Evolutionary conservation across 164 flowering plant species (phyloP).

Genomic region (Magnolia officinalis): DNA sequence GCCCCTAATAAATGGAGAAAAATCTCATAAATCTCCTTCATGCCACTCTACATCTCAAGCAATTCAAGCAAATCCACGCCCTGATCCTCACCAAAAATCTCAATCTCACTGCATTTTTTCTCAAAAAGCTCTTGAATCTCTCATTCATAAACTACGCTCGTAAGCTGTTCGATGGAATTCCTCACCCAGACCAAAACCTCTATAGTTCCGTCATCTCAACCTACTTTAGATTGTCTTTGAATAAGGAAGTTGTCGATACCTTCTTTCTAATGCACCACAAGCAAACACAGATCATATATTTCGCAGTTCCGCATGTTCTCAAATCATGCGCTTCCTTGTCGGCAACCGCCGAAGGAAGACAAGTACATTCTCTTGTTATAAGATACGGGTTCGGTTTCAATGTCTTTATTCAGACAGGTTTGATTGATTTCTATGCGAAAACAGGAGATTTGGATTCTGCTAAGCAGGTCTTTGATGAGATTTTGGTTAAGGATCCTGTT

Average conservation of each 20-base stretch:
- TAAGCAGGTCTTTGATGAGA: conserved; percentile 31
- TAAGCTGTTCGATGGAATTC: conserved; percentile 36
- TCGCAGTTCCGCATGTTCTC: conserved; percentile 32
- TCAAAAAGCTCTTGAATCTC: conserved; percentile 16
- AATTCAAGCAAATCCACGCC: conserved; percentile 39
- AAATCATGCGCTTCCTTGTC: conserved; percentile 29
- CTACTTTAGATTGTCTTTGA: conserved; percentile 23
- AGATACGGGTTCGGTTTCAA: conserved; percentile 29
- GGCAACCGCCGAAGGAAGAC: conserved; percentile 31
- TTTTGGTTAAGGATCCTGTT: conserved; percentile 36
- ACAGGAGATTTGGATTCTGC: conserved; percentile 34
- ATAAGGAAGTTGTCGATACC: conserved; percentile 24
- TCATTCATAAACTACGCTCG: conserved; percentile 31
- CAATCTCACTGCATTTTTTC: conserved; percentile 21
- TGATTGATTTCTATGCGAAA: conserved; percentile 44
- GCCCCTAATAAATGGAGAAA: conserved; percentile 22
- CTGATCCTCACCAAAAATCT: conserved; percentile 22
- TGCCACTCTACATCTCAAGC: conserved; percentile 15
- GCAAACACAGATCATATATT: conserved; percentile 13
- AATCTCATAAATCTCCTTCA: conserved; percentile 21
- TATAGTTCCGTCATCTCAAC: conserved; percentile 26
- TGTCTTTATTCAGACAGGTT: conserved; percentile 32
- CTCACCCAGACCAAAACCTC: conserved; percentile 28
- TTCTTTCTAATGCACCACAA: conserved; percentile 29
- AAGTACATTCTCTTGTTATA: conserved; percentile 34